Evolutionary conservation across 31 red algal species (phyloP), one percentile per base, ranked within the genome.

Genomic region (Porphyra umbilicalis): DNA sequence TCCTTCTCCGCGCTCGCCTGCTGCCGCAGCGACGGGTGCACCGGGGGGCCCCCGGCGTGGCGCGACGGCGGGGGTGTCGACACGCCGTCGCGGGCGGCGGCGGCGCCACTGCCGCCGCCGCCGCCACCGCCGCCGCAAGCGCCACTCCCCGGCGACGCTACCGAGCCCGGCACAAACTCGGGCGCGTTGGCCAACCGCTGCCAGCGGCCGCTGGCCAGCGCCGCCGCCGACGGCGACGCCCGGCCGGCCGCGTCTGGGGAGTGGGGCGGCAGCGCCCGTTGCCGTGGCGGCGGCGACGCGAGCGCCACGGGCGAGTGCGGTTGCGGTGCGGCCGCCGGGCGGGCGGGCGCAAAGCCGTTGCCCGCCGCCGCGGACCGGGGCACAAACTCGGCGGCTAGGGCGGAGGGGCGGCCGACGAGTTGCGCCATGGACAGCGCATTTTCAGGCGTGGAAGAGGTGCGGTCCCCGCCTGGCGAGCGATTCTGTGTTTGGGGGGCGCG

Each of bases 361-460:
- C 44, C 44, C 57, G 25, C 77, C 77, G 77, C 33, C n/a, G 77
- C 33, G n/a, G 33, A 35, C 6, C 34, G 34, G 2, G 77, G 77
- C 6, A 78, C 77, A 36, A 78, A 78, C 77, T 78, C 77, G 33
- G 77, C 77, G 77, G 77, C 77, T 0, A 36, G 35, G 25, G 77
- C 77, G 30, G 77, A 78, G 4, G 77, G 77, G 77, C 77, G 77
- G 34, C 34, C 77, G 77, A 78, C 77, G 6, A 78, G 33, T 16
- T 36, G 34, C n/a, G 77, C 77, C 77, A 78, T 78, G 34, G 77
- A 78, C 77, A 78, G 77, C 10, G 77, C 77, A 31, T 78, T 71
- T 29, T 71, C 57, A 7, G 57, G 57, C 4, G 57, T n/a, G 57
- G 57, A 71, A 29, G 57, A 71, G 57, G 25, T n/a, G 2, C 57